Conservation (phyloP, 1,139 yeast genomes). For the Yamadazyma sp. region DNA sequence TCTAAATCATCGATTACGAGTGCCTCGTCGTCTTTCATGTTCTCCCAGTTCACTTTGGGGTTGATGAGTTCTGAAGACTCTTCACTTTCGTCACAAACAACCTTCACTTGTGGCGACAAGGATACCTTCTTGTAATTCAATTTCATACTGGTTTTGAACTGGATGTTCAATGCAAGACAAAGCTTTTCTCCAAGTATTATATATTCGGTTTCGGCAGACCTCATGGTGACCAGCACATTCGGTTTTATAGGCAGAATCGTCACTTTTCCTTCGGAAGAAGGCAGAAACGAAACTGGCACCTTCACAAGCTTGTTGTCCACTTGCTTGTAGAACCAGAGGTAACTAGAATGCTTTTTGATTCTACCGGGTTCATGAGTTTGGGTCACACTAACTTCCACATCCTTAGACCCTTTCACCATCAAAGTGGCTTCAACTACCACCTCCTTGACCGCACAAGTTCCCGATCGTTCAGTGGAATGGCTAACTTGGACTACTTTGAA, state of each 20-base stretch:
- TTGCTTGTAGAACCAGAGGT: constrained; percentile 9
- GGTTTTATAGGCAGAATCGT: constrained; percentile 25
- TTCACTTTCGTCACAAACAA: constrained; percentile 15
- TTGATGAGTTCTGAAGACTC: constrained; percentile 19
- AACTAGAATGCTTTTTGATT: background rate
- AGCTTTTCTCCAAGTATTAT: constrained; percentile 33
- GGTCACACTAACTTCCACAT: background rate
- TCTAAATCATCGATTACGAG: constrained; percentile 21
- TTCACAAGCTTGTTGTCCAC: constrained; percentile 5
- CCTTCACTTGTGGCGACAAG: constrained; percentile 22
- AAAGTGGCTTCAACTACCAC: constrained; percentile 16
- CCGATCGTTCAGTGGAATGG: constrained; percentile 25
- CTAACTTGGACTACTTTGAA: constrained; percentile 21
- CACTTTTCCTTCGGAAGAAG: constrained; percentile 10
- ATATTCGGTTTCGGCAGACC: constrained; percentile 6
- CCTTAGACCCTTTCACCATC: background rate
- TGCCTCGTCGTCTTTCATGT: constrained; percentile 43
- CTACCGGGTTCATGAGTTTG: background rate
- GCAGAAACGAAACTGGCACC: constrained; percentile 9
- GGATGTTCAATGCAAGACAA: constrained; percentile 21
- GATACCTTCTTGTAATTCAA: constrained; percentile 22
- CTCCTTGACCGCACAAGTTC: constrained; percentile 21
- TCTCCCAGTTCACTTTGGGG: constrained; percentile 36
- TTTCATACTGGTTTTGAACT: constrained; percentile 18
- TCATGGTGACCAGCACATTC: constrained; percentile 15